These are phyloP conservation scores for Asclepias syriaca DNA, from an alignment of 257 asterid genomes.

Conservation along the genomic window DNA sequence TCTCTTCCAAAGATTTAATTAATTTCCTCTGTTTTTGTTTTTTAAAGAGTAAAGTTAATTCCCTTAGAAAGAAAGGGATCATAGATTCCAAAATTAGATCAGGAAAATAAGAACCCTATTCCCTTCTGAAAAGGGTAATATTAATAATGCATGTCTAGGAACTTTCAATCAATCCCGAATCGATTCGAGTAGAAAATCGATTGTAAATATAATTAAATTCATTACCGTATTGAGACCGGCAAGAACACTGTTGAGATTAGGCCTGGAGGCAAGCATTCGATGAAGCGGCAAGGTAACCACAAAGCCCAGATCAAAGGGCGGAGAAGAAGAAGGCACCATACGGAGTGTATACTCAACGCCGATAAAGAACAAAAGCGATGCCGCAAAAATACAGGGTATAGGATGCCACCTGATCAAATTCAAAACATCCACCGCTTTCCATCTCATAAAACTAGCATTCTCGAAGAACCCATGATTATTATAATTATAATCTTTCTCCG, in stretches of 20 bases:
- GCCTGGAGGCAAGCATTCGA: conserved; percentile 34
- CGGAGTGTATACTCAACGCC: conserved; percentile 38
- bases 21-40: not conserved
- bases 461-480: not conserved
- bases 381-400: conserved; percentile 32
- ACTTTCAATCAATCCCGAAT: not conserved
- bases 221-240: conserved; percentile 44
- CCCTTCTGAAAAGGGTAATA: not conserved
- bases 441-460: conserved; percentile 29
- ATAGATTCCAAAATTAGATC: not conserved
- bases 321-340: conserved; percentile 35
- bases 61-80: not conserved
- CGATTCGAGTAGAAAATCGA: not conserved
- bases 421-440: conserved; percentile 30
- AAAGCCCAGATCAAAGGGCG: conserved; percentile 42
- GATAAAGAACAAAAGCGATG: conserved; percentile 33
- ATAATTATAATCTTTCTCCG: not conserved
- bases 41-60: not conserved
- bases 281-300: conserved; percentile 28
- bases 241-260: conserved; percentile 30
- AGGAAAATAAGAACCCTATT: not conserved
- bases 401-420: conserved; percentile 31
- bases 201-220: too few species aligned
- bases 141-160: not conserved
- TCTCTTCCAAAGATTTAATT: too few species aligned